phyloP scores from a whole-genome alignment of 257 asterid species.

The Salvia hispanica region DNA sequence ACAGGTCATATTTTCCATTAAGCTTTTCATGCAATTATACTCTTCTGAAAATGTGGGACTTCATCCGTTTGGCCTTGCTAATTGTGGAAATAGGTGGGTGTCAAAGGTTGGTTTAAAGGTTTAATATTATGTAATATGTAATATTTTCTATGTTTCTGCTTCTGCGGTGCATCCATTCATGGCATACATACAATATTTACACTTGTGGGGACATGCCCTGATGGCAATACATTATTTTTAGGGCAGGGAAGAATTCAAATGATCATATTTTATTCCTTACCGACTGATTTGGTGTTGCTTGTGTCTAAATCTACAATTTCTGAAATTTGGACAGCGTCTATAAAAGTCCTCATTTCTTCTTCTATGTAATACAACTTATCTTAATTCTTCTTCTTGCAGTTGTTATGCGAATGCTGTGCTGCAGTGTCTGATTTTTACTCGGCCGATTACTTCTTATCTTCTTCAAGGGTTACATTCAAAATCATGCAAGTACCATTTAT shows the following conservation, averaged over 20 bases:
- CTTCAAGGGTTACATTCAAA: conserved; percentile 62
- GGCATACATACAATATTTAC: not conserved
- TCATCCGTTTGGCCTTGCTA: conserved; percentile 58
- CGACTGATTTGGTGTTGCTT: not conserved
- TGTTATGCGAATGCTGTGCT: conserved; percentile 75
- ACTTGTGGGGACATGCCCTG: conserved; percentile 4
- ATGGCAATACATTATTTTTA: not conserved
- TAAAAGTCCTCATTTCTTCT: conserved; percentile 9
- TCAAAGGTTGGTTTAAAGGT: not conserved
- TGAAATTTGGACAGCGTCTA: not conserved
- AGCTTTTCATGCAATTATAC: conserved; percentile 56
- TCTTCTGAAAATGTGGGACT: conserved; percentile 38
- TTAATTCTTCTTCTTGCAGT: conserved; percentile 44
- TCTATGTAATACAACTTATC: conserved; percentile 21
- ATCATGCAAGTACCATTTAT: conserved; percentile 52
- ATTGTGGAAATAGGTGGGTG: conserved; percentile 61
- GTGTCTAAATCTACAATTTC: not conserved
- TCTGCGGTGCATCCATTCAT: not conserved
- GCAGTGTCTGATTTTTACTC: conserved; percentile 63
- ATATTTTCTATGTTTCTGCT: conserved; percentile 8
- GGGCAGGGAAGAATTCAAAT: not conserved
- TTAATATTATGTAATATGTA: not conserved
- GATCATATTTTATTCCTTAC: not conserved
- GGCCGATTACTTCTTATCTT: conserved; percentile 55
- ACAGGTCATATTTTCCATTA: conserved; percentile 44